phyloP scores from a whole-genome alignment of 345 rosid genomes.

The Lumnitzera littorea region DNA sequence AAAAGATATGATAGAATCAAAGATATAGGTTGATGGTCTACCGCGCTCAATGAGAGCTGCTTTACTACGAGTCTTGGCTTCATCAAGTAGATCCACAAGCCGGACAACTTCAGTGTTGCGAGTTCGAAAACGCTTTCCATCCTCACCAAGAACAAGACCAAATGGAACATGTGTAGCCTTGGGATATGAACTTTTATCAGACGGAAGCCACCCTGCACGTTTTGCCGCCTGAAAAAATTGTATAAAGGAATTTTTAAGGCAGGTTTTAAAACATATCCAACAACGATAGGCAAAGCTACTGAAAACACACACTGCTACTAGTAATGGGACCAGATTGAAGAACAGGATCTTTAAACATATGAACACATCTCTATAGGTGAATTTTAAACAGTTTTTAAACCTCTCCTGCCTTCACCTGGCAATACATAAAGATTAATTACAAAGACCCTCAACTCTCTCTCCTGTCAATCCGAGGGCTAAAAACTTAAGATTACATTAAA shows the following conservation, averaged over 20 bases:
- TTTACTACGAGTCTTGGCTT: slow-evolving; percentile 85
- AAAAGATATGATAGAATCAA: slow-evolving; percentile 5
- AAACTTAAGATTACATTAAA: no score
- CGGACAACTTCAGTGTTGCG: slow-evolving; percentile 83
- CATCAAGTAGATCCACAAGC: slow-evolving; percentile 89
- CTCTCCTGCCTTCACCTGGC: not conserved
- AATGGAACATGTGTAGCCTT: slow-evolving; percentile 81
- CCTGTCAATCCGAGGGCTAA: no score
- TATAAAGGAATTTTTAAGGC: slow-evolving; percentile 8
- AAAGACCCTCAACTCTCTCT: not conserved
- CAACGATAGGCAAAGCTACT: not conserved
- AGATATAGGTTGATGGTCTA: slow-evolving; percentile 21
- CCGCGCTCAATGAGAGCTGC: slow-evolving; percentile 74
- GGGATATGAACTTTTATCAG: slow-evolving; percentile 43
- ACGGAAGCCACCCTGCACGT: slow-evolving; percentile 86
- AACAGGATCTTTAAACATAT: no score
- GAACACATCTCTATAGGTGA: no score
- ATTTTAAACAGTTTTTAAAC: no score
- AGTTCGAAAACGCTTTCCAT: slow-evolving; percentile 87
- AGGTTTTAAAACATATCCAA: not conserved
- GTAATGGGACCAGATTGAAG: no score
- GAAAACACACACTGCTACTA: not conserved
- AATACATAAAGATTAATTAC: slow-evolving; percentile 1
- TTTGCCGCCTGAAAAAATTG: slow-evolving; percentile 66
- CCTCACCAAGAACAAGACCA: slow-evolving; percentile 96